Evolutionary conservation across 2,329 filamentous ascomycete genomes (phyloP).

Genomic region (Nemania diffusa): DNA sequence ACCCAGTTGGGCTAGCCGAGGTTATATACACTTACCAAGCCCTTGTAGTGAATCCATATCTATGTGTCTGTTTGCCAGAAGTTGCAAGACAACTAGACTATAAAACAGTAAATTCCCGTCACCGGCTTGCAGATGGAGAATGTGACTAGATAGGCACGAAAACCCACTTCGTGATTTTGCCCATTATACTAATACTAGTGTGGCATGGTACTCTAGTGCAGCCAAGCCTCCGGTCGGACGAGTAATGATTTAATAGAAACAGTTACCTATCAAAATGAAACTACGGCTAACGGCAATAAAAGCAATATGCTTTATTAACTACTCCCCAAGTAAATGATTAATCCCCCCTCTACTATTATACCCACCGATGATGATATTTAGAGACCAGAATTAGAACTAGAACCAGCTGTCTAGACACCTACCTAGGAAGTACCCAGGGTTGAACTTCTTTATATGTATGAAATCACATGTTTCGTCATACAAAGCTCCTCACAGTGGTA

Average conservation of each 20-base stretch:
- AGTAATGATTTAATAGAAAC: neutral
- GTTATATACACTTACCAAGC: neutral
- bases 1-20: neutral
- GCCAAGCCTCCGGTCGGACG: conserved; percentile 6
- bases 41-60: no score
- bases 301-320: neutral
- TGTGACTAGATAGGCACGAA: conserved; percentile 18
- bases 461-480: neutral
- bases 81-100: neutral
- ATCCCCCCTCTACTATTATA: neutral
- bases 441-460: neutral
- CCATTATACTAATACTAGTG: conserved; percentile 7
- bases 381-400: neutral
- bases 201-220: conserved; percentile 17
- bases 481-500: neutral
- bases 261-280: conserved; percentile 9
- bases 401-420: neutral
- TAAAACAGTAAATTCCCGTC: neutral
- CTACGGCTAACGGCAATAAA: neutral
- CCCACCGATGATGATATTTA: neutral
- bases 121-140: neutral
- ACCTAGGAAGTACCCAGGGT: neutral
- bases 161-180: neutral
- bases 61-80: no score
- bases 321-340: neutral